Base-by-base conservation (phyloP, 305 asterid genomes). In the Ajuga reptans region DNA sequence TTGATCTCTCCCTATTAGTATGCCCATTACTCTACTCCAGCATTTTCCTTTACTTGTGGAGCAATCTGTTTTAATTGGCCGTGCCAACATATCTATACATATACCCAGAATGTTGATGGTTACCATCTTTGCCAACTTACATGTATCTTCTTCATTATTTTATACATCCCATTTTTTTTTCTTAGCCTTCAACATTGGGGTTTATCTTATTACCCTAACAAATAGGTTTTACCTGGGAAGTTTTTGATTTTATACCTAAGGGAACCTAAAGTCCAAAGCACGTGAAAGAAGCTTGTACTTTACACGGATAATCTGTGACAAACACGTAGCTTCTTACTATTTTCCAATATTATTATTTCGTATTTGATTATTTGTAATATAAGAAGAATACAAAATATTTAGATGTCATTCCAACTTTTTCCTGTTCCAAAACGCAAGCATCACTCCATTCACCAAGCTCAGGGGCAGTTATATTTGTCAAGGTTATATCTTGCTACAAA, bases 71-170 rank as follows among this genome's bases (percentile, higher is more conserved):
- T 37, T 45, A 37, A 37, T 39, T 27, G 36, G 36, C 6, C 3
- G 29, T 36, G 9, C 50, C 33, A 3, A 17, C 0, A 15, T 8
- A 39, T 59, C 50, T 59, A 17, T 14, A 16, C 16, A 9, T 59
- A 9, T 9, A 10, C 16, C 17, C 36, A 59, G 29, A 21, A 17
- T 39, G 18, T 41, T 11, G 51, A 4, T 46, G 24, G 14, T 0
- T 64, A 64, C 69, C 41, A 64, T 50, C 31, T 50, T 50, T 50
- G 37, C 62, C 50, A 33, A 47, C 33, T 66, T 21, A 11, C 29
- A 51, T 36, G 33, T 15, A 52, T 17, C 27, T 36, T 31, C 71
- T 50, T 15, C 50, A 24, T 59, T 36, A 36, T 50, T n/a, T 17
- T 6, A 16, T 34, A 21, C 27, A 21, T 21, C 27, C 27, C 27